Base-by-base conservation (phyloP, 2,329 filamentous ascomycete genomes). In the Ascochyta rabiei region DNA sequence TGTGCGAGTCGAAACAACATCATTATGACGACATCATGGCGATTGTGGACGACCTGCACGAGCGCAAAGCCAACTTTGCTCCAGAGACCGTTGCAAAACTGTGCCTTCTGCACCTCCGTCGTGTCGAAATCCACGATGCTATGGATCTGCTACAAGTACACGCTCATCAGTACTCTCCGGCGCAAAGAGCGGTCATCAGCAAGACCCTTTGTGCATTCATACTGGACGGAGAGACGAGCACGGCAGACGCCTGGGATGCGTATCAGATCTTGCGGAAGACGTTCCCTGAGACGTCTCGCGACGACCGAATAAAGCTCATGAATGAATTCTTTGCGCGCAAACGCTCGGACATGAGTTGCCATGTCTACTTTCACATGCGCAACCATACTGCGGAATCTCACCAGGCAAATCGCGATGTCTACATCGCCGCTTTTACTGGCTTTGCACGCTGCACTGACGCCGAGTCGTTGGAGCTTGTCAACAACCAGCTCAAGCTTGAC, bases 401-500 rank as follows among this genome's bases (percentile, higher is more conserved):
- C 19, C 85, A 89, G 0, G 91, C 95, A 0, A 87, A 81, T 2
- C 75, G 84, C 9, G 86, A 90, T 39, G 89, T 89, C 5, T 99
- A 99, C 70, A 83, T 90, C 3, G 78, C 82, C 30, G 93, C 88
- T 58, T 88, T 98, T 53, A 84, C 90, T 56, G 90, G 91, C 2
- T 84, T 96, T 21, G 87, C 88, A 3, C 77, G 79, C 26, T 80
- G 81, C 8, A 77, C 74, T 15, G 86, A 89, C 64, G 68, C 77
- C 1, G 86, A 90, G 51, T 86, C 86, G 37, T 78, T 97, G 18
- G 85, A 86, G 54, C 85, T 89, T 58, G 84, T 96, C 2, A 89
- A 96, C 77, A 96, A 97, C 71, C 93, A 96, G 85, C 82, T 97
- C 62, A 98, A 96, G 77, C 87, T 97, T 73, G 95, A 99, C 73